Evolutionary conservation across 176 grass and related monocot species (phyloP).

Genomic region (Phragmites australis): DNA sequence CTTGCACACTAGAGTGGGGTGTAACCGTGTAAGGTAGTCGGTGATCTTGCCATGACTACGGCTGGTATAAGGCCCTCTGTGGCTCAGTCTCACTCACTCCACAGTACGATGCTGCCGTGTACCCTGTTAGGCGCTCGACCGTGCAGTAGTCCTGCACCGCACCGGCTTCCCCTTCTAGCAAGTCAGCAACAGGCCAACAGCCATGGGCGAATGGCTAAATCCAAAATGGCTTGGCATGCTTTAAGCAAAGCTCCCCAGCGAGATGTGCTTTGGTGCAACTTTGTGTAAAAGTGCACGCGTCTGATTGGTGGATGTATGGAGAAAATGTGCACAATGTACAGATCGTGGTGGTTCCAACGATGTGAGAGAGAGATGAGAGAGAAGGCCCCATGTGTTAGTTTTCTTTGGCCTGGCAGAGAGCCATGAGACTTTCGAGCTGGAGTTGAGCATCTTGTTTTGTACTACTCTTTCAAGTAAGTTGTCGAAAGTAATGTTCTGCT

Average conservation of each 20-base stretch:
- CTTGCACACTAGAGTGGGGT: not conserved
- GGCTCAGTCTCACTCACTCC: slow-evolving; percentile 12
- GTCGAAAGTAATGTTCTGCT: not conserved
- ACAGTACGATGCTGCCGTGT: not conserved
- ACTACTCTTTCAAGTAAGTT: slow-evolving; percentile 24
- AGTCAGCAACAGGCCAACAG: slow-evolving; percentile 25
- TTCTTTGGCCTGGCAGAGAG: slow-evolving; percentile 39
- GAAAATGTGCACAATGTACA: slow-evolving; percentile 28
- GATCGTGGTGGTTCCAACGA: slow-evolving; percentile 31
- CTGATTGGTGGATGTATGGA: slow-evolving; percentile 69
- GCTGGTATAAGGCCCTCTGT: not conserved
- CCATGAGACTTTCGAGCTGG: slow-evolving; percentile 83
- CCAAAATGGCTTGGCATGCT: slow-evolving; percentile 7
- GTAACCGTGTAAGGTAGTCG: not conserved
- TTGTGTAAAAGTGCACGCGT: slow-evolving; percentile 48
- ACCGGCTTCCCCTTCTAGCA: slow-evolving; percentile 36
- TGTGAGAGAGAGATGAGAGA: not conserved
- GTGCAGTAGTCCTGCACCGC: not conserved
- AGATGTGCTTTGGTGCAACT: slow-evolving; percentile 49
- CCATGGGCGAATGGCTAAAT: slow-evolving; percentile 29
- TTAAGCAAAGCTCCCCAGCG: slow-evolving; percentile 29
- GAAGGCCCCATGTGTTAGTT: slow-evolving; percentile 57
- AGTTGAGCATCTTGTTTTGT: slow-evolving; percentile 49
- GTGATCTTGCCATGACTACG: not conserved
- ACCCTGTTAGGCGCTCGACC: not conserved